Evolutionary conservation across 1,284 basidiomycete species (phyloP).

Genomic region (Thecaphora thlaspeos): DNA sequence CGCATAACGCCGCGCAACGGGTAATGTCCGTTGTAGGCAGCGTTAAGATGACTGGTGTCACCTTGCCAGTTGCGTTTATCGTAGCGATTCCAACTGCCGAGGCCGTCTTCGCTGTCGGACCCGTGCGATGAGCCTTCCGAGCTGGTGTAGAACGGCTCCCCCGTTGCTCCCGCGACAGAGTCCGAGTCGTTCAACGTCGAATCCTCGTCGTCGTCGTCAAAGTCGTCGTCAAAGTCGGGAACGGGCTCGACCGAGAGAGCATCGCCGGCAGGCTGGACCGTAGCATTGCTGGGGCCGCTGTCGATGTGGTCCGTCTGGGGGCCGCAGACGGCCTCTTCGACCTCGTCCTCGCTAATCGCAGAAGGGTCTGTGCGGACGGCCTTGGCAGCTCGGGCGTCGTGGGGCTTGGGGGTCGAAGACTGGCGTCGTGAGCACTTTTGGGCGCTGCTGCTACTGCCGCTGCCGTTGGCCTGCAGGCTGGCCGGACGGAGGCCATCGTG

Average conservation of each 20-base stretch:
- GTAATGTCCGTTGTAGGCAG: constrained; percentile 18
- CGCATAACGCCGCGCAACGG: constrained; percentile 20
- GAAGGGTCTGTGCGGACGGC: background rate
- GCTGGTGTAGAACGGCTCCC: constrained; percentile 20
- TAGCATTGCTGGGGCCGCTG: background rate
- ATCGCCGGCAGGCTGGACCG: too few relatives aligned
- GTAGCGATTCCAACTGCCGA: constrained; percentile 16
- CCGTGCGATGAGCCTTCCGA: constrained; percentile 30
- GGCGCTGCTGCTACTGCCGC: too few relatives aligned
- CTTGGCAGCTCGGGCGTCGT: too few relatives aligned
- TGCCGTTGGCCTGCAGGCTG: too few relatives aligned
- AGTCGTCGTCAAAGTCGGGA: too few relatives aligned
- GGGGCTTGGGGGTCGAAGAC: too few relatives aligned
- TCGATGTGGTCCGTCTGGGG: constrained; percentile 3
- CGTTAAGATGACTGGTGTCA: constrained; percentile 13
- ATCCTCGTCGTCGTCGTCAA: too few relatives aligned
- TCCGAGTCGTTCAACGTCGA: too few relatives aligned
- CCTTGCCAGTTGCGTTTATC: constrained; percentile 30
- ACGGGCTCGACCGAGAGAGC: too few relatives aligned
- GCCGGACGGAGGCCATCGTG: too few relatives aligned
- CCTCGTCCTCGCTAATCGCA: constrained; percentile 15
- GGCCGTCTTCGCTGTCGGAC: constrained; percentile 18
- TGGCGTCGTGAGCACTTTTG: too few relatives aligned
- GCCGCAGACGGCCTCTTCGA: constrained; percentile 4
- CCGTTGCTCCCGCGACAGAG: constrained; percentile 5